Evolutionary conservation across 805 yeast species (phyloP).

Genomic region (Wickerhamomyces subpelliculosus): DNA sequence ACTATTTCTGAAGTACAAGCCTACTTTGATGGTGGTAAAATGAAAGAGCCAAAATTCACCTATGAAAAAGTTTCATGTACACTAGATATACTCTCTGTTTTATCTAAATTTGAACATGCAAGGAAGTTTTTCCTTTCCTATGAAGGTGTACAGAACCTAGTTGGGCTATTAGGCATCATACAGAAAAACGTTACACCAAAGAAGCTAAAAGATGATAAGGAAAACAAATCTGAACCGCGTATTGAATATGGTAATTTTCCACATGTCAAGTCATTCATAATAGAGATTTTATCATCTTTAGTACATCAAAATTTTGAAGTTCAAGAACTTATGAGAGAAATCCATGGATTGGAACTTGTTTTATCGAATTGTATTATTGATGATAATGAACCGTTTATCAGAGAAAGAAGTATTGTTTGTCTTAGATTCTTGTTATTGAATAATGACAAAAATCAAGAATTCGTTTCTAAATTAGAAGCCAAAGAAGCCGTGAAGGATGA

Average conservation of each 20-base stretch:
- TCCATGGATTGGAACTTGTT: conserved; percentile 64
- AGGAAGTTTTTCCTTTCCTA: conserved; percentile 29
- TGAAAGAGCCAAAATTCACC: conserved; percentile 15
- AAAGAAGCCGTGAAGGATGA: conserved; percentile 53
- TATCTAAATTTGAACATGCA: conserved; percentile 28
- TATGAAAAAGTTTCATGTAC: conserved; percentile 23
- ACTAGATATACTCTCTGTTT: conserved; percentile 27
- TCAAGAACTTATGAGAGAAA: conserved; percentile 62
- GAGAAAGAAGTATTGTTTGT: conserved; percentile 80
- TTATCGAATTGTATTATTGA: conserved; percentile 82
- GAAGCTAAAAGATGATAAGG: conserved; percentile 16
- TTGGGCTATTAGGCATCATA: conserved; percentile 23
- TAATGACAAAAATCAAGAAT: conserved; percentile 65
- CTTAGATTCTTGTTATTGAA: conserved; percentile 57
- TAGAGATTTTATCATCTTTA: conserved; percentile 60
- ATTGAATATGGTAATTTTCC: conserved; percentile 42
- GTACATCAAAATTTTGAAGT: conserved; percentile 42
- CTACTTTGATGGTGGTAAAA: conserved; percentile 17
- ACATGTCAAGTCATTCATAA: conserved; percentile 53
- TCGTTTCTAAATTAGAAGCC: conserved; percentile 76
- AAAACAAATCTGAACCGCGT: conserved; percentile 6
- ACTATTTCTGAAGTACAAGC: conserved; percentile 13
- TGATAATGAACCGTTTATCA: conserved; percentile 79
- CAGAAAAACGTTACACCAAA: conserved; percentile 28
- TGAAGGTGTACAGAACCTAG: conserved; percentile 27